Evolutionary conservation across 371 early-diverging fungal species (phyloP).

Genomic region (Mortierella sp.): DNA sequence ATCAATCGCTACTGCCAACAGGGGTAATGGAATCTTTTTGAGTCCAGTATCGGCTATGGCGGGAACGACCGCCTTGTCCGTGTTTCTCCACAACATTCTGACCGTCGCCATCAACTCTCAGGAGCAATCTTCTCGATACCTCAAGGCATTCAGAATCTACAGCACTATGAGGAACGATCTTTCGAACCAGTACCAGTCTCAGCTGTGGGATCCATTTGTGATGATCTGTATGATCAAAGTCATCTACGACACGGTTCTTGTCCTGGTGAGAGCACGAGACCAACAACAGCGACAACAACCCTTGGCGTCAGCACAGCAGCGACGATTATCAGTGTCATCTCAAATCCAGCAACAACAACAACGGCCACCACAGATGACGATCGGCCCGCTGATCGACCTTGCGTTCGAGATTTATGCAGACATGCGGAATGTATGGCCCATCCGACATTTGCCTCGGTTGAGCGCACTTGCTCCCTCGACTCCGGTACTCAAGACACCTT

Average conservation of each 20-base stretch:
- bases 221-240: conserved; percentile 46
- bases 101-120: conserved; percentile 43
- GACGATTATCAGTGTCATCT: neutral
- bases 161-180: conserved; percentile 34
- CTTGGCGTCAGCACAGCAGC: neutral
- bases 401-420: conserved; percentile 51
- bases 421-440: conserved; percentile 41
- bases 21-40: neutral
- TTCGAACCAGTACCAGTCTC: conserved; percentile 23
- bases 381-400: conserved; percentile 40
- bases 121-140: conserved; percentile 35
- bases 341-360: neutral
- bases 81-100: conserved; percentile 38
- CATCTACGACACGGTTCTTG: conserved; percentile 36
- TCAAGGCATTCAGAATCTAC: conserved; percentile 40
- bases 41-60: neutral
- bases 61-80: conserved; percentile 27
- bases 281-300: conserved; percentile 13
- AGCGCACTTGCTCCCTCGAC: conserved; percentile 11
- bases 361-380: conserved; percentile 12
- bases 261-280: conserved; percentile 2
- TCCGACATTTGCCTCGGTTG: conserved; percentile 28
- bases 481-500: neutral
- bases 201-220: conserved; percentile 47
- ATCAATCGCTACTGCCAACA: neutral